Conservation (phyloP, 768 basidiomycete species). For the Leccinum broughii region DNA sequence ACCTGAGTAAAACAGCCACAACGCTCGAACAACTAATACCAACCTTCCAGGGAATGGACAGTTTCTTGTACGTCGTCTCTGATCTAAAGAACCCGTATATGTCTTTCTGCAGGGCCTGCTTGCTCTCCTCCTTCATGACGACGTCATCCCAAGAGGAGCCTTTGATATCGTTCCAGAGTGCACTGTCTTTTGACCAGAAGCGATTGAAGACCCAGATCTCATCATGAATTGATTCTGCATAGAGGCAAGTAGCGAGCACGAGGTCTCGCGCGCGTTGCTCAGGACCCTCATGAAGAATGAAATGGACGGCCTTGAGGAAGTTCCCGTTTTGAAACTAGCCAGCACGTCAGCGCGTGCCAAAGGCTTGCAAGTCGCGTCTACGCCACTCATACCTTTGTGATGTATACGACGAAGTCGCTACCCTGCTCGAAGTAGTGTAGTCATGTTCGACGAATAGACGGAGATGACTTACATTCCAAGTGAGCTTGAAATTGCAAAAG, state of each 20-base stretch:
- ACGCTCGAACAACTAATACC: neutral
- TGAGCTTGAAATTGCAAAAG: constrained; percentile 53
- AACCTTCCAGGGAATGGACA: constrained; percentile 85
- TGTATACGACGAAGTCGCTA: constrained; percentile 57
- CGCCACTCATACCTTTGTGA: constrained; percentile 43
- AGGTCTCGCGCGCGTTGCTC: constrained; percentile 53
- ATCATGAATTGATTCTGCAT: constrained; percentile 53
- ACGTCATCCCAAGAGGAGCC: constrained; percentile 74
- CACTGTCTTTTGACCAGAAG: constrained; percentile 62
- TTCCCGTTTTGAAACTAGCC: constrained; percentile 33
- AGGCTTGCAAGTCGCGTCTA: neutral
- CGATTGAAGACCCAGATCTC: constrained; percentile 81
- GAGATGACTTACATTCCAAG: constrained; percentile 54
- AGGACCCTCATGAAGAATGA: constrained; percentile 61
- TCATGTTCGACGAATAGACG: neutral
- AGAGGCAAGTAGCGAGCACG: constrained; percentile 53
- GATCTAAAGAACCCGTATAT: constrained; percentile 80
- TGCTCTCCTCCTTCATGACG: constrained; percentile 69
- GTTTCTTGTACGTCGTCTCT: constrained; percentile 67
- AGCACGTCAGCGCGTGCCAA: constrained; percentile 1
- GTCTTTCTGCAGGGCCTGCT: constrained; percentile 68
- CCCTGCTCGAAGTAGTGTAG: constrained; percentile 35
- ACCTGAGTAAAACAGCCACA: neutral
- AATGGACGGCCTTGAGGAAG: constrained; percentile 36
- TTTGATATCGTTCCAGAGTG: constrained; percentile 62